Evolutionary conservation across 805 yeast genomes (phyloP).

Genomic region (Kregervanrija pseudodelftensis): DNA sequence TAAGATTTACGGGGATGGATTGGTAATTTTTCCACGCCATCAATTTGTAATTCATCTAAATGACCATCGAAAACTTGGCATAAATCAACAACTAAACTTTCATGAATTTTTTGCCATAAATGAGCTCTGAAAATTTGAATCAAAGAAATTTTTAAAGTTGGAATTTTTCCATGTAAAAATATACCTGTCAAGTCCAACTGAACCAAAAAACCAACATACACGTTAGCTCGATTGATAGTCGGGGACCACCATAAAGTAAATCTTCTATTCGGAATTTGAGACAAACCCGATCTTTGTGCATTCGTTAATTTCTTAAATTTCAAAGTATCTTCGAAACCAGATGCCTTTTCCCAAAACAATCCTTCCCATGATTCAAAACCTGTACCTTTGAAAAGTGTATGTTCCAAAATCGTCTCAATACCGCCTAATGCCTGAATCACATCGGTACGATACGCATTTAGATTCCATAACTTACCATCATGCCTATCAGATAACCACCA

Average conservation of each 20-base stretch:
- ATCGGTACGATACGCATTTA: conserved; percentile 88
- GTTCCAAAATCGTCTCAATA: conserved; percentile 90
- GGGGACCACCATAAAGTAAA: conserved; percentile 99
- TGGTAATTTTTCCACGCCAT: conserved; percentile 79
- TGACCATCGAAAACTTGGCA: conserved; percentile 90
- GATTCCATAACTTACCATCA: conserved; percentile 94
- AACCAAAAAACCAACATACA: conserved; percentile 93
- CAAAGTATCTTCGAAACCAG: conserved; percentile 95
- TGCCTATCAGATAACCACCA: conserved; percentile 96
- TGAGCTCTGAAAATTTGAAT: conserved; percentile 97
- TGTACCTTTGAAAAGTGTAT: conserved; percentile 90
- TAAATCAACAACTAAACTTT: conserved; percentile 84
- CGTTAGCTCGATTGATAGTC: conserved; percentile 95
- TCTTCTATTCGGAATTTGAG: conserved; percentile 95
- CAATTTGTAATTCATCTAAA: conserved; percentile 74
- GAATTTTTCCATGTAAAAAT: conserved; percentile 94
- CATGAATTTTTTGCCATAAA: conserved; percentile 98
- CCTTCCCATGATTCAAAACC: conserved; percentile 99
- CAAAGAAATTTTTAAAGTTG: conserved; percentile 89
- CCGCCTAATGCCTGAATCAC: conserved; percentile 98
- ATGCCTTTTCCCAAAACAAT: conserved; percentile 94
- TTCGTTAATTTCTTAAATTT: conserved; percentile 91
- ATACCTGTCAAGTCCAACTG: conserved; percentile 96
- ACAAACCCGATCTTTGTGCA: conserved; percentile 95
- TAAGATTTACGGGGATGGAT: conserved; percentile 97